Base-by-base conservation (phyloP, 306 rosid genomes). In the Canavalia gladiata region DNA sequence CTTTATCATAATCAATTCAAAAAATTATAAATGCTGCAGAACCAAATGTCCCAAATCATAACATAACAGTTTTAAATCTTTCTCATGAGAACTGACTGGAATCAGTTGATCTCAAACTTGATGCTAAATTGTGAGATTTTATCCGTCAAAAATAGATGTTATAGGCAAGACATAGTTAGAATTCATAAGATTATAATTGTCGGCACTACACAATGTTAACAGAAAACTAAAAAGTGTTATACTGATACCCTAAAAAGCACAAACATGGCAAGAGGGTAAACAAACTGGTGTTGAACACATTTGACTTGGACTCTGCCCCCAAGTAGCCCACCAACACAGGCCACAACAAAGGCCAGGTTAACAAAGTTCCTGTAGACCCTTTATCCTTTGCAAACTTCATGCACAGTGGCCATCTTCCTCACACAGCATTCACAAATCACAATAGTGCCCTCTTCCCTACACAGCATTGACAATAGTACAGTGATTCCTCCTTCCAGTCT, bases 1-100 rank as follows among this genome's bases (percentile, higher is more conserved):
- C 57, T 68, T 4, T 68, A 13, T 30, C 57, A 50, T 7, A 71
- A 71, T 71, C 62, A 12, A 50, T 34, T 34, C 62, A 12, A 70
- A 13, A 70, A 35, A 31, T 11, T 6, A 58, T 30, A 71, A 71
- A 33, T 1, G 47, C 33, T 5, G 47, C 76, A 33, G 33, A 71
- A 51, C 8, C 47, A 51, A 71, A 50, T 51, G 50, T 29, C 28
- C 60, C 6, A 7, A 31, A 46, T 68, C 28, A 30, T 30, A 30
- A 59, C 0, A 54, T 51, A 54, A 54, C 59, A 54, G 18, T 18
- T n/a, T 50, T 11, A 50, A 50, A 18, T 54, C 8, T 18, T n/a
- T 18, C 59, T 54, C 31, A 18, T 0, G 2, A 30, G 59, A 54
- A 13, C 59, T 13, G 1, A 9, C 55, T 50, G 25, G 55, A 50